Evolutionary conservation across 139 green algal genomes (phyloP), one percentile per base, ranked within the genome.

Genomic region (Chlorella sp.): DNA sequence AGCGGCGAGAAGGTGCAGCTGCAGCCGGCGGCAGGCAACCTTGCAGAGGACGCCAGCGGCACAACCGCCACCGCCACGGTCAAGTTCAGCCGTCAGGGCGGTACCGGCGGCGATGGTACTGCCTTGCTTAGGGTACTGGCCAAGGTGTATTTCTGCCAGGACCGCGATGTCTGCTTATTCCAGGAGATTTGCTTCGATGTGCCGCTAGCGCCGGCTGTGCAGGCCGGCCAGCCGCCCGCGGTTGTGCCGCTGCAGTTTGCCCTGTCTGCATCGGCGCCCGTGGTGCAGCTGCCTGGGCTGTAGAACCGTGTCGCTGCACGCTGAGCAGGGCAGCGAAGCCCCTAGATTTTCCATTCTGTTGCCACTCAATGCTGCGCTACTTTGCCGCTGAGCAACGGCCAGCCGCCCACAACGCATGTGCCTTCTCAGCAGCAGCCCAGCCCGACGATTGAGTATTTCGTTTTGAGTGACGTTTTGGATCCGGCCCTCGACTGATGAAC

Each of bases 101-200:
- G 32, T 68, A 32, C 55, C 71, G 34, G n/a, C 17, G 36, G n/a
- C 25, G 63, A 21, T 7, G 21, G 28, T 20, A 47, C 39, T 47
- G 44, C 17, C 57, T 34, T 67, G 34, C 7, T 87, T 3, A 80
- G 81, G 9, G 70, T 94, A 60, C 28, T 89, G 26, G 68, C 71
- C 62, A 90, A 88, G 79, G 87, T 97, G 38, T 97, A 95, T 79
- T 96, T 93, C 86, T 96, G 93, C 93, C 88, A 93, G 79, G 78
- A 96, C 28, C 78, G 87, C 47, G 88, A 90, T 44, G 93, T 96
- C 38, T 96, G 93, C 83, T 80, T 97, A 55, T 95, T 94, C 67
- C 87, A 97, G 57, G 88, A 93, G 44, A 80, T 96, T 17, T 82
- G 64, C 41, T 95, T 97, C 56, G 91, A 96, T 64, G 64, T 96